Conservation (phyloP, 192 early-diverging fungal genomes). For the Dispira simplex region DNA sequence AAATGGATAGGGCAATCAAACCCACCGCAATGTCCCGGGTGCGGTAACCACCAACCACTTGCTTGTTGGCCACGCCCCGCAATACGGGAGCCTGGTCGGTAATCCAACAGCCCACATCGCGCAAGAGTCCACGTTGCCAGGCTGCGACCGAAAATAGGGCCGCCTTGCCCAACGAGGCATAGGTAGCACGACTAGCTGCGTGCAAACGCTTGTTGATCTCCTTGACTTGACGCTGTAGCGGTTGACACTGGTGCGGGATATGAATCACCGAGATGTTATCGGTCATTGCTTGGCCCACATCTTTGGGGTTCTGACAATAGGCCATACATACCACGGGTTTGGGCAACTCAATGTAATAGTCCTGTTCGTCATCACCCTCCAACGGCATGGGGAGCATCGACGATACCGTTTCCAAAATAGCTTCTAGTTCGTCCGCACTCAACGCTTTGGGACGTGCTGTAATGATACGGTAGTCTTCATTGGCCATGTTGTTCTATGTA, state of each 20-base stretch:
- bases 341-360: neutral
- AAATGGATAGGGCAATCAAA: neutral
- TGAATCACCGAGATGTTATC: constrained; percentile 6
- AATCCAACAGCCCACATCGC: neutral
- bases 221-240: constrained; percentile 4
- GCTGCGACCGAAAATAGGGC: neutral
- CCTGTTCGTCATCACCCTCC: neutral
- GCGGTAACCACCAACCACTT: neutral
- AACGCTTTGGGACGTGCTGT: neutral
- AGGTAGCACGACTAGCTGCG: neutral
- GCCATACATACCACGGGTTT: neutral
- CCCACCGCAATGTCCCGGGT: neutral
- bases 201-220: neutral
- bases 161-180: neutral
- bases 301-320: constrained; percentile 9
- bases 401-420: neutral
- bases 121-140: neutral
- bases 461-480: neutral
- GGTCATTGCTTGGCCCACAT: neutral
- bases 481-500: neutral
- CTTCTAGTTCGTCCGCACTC: neutral
- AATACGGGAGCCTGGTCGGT: neutral
- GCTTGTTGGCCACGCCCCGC: neutral
- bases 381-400: neutral
- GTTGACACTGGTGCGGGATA: neutral